phyloP scores from a whole-genome alignment of 192 early-diverging fungal species.

The Coemansia sp. region DNA sequence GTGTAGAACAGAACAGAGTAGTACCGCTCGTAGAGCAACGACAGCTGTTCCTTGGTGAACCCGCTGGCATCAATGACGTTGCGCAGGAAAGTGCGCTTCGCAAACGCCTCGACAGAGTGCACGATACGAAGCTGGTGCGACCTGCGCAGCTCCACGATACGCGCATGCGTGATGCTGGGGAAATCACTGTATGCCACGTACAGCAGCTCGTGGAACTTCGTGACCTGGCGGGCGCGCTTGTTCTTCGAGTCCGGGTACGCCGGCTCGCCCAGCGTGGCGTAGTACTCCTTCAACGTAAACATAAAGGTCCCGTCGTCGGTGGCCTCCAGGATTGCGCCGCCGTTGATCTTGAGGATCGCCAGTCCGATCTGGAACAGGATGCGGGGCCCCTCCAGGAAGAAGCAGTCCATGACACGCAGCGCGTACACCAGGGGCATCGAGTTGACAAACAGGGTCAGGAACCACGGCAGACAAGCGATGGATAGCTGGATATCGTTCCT shows the following conservation, averaged over 20 bases:
- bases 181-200: conserved; percentile 90
- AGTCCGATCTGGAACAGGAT: conserved; percentile 92
- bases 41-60: conserved; percentile 85
- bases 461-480: conserved; percentile 97
- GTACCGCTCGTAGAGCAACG: conserved; percentile 87
- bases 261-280: conserved; percentile 74
- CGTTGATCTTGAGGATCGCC: conserved; percentile 94
- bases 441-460: conserved; percentile 95
- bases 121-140: conserved; percentile 87
- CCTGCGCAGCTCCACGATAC: conserved; percentile 77
- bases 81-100: conserved; percentile 85
- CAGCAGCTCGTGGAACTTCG: conserved; percentile 91
- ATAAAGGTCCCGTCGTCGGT: conserved; percentile 79
- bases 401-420: conserved; percentile 89
- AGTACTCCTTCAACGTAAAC: conserved; percentile 85
- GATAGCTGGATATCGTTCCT: conserved; percentile 92
- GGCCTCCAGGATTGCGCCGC: conserved; percentile 64
- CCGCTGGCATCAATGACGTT: conserved; percentile 71
- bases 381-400: conserved; percentile 96
- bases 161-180: conserved; percentile 71
- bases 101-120: conserved; percentile 89
- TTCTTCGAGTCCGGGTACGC: conserved; percentile 63
- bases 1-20: conserved; percentile 76
- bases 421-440: conserved; percentile 90
- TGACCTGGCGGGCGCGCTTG: conserved; percentile 60